Conservation (phyloP, 202 grass and related monocot species). For the Zoysia matrella region DNA sequence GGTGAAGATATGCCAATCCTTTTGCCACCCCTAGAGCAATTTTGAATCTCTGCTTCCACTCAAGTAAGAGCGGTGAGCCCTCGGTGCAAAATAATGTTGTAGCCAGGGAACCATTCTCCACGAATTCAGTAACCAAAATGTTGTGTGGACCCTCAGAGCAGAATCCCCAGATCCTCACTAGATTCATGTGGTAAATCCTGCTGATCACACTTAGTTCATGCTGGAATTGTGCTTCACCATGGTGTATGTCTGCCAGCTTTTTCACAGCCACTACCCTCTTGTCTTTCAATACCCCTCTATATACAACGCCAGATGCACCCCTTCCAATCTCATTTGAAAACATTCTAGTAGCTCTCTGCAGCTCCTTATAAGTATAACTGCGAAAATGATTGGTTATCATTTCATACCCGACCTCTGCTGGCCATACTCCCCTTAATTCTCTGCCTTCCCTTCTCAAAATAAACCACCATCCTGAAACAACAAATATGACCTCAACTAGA, state of each 20-base stretch:
- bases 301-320: slow-evolving; percentile 56
- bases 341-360: slow-evolving; percentile 50
- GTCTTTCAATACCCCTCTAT: slow-evolving; percentile 55
- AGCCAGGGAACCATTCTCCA: slow-evolving; percentile 66
- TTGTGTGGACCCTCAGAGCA: slow-evolving; percentile 55
- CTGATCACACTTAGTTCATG: slow-evolving; percentile 56
- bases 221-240: slow-evolving; percentile 60
- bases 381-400: slow-evolving; percentile 61
- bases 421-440: not conserved
- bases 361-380: slow-evolving; percentile 59
- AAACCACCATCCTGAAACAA: slow-evolving; percentile 53
- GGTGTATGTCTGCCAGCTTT: slow-evolving; percentile 45
- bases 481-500: slow-evolving; percentile 47
- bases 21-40: slow-evolving; percentile 61
- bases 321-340: slow-evolving; percentile 56
- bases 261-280: slow-evolving; percentile 55
- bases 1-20: slow-evolving; percentile 69
- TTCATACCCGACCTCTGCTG: slow-evolving; percentile 60
- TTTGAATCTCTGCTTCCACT: slow-evolving; percentile 60
- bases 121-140: slow-evolving; percentile 60
- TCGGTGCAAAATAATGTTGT: slow-evolving; percentile 42
- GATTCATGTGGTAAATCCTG: slow-evolving; percentile 75
- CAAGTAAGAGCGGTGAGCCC: slow-evolving; percentile 28
- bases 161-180: slow-evolving; percentile 59
- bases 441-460: slow-evolving; percentile 39